Base-by-base conservation (phyloP, 108 stramenopile genomes). In the Tribonema minus region DNA sequence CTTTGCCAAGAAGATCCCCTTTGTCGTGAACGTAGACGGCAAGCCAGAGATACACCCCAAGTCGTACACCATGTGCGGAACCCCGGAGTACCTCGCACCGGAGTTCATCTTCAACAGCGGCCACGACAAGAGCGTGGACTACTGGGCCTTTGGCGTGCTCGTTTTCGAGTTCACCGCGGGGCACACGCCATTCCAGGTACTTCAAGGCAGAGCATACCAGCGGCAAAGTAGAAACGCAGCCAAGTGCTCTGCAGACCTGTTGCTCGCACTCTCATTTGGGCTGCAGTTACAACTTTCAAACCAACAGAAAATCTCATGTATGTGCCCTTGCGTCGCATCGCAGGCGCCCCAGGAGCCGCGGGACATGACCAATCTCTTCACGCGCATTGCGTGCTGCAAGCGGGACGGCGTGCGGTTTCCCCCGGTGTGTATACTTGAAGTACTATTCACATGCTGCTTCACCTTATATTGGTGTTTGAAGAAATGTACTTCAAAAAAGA, bases 71-170 rank as follows among this genome's bases (percentile, higher is more conserved):
- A 87, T 88, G 86, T 90, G 90, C 71, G 88, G 90, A 41, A n/a
- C n/a, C n/a, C n/a, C n/a, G n/a, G n/a, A n/a, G n/a, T n/a, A n/a
- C n/a, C n/a, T n/a, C n/a, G n/a, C 90, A 6, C 91, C 91, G 9
- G 91, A 91, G 76, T 86, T 90, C 61, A 88, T 90, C 40, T 76
- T 87, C 58, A 84, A 86, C 67, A 84, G 78, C 27, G 90, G 90
- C 1, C 89, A 91, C 82, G 80, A 70, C 61, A 89, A 87, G 41
- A 59, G 82, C 28, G 85, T 88, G 58, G 91, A 91, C 67, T 86
- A 76, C 81, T 91, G 91, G 91, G 89, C 91, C 41, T 85, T 91
- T 20, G 91, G 91, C 0, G 87, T 88, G 54, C 86, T 90, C 12
- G 65, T 88, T 6, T 85, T 86, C 68, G 91, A 91, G 80, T 89